Evolutionary conservation across 2,329 filamentous ascomycete genomes (phyloP), one percentile per base, ranked within the genome.

Genomic region (Trichoderma sp.): DNA sequence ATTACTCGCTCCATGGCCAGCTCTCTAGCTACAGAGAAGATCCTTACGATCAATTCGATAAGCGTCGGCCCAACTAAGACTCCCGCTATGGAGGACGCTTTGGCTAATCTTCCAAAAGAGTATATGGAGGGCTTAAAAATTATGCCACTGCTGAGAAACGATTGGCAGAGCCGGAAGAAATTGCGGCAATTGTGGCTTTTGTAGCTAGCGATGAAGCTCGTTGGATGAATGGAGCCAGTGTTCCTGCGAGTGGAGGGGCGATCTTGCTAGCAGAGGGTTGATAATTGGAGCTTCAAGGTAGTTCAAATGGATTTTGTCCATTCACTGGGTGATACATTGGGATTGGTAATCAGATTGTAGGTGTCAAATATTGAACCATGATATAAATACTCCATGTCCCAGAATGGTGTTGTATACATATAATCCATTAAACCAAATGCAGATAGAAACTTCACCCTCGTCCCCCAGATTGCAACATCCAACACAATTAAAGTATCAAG

Each of bases 101-200:
- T 59, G 11, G 46, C 46, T 49, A 49, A 49, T 49, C 46, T 24
- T 24, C 46, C 46, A 49, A 49, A 21, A 2, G 18, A 46, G 11
- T 59, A 46, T 30, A 46, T 46, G 34, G 34, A 59, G 14, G 58
- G 37, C 2, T 13, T 59, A 13, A 43, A 4, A 59, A 28, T 7
- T 59, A 59, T 59, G 58, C 58, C 24, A 59, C 58, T 46, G 58
- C 37, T 21, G 58, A 59, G 26, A 59, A 59, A n/a, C 58, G 58
- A 59, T 13, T 59, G 34, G 58, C 58, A 30, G 58, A 59, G 58
- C 58, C 58, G 30, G 58, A 59, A 26, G 58, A 59, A 21, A 59
- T 59, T 46, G 58, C 58, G 16, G 58, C 34, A 21, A 59, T 59
- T 7, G 58, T 59, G 16, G 37, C 34, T 30, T 59, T 59, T 18